Evolutionary conservation across 1,284 basidiomycete genomes (phyloP).

Genomic region (Nidula niveotomentosa): DNA sequence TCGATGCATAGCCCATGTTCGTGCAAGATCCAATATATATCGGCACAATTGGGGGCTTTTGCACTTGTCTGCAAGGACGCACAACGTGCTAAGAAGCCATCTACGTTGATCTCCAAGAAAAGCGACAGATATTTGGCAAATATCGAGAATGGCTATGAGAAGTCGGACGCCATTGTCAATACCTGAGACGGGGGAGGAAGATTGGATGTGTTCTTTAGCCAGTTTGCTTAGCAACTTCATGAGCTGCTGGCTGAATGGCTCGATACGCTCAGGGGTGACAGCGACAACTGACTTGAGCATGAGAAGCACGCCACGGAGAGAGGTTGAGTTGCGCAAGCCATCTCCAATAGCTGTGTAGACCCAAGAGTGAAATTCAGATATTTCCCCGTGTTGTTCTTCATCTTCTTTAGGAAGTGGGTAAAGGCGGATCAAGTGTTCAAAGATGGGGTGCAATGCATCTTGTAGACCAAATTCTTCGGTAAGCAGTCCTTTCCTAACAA

Average conservation of each 20-base stretch:
- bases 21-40: slow-evolving; percentile 86
- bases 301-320: slow-evolving; percentile 79
- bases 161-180: slow-evolving; percentile 64
- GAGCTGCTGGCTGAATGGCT: slow-evolving; percentile 75
- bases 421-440: slow-evolving; percentile 85
- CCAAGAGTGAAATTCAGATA: slow-evolving; percentile 79
- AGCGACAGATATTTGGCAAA: slow-evolving; percentile 65
- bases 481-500: slow-evolving; percentile 87
- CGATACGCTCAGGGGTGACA: slow-evolving; percentile 82
- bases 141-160: slow-evolving; percentile 68
- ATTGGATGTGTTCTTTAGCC: slow-evolving; percentile 85
- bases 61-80: slow-evolving; percentile 91
- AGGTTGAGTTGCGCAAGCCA: slow-evolving; percentile 73
- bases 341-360: slow-evolving; percentile 81
- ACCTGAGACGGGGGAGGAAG: slow-evolving; percentile 40
- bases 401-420: slow-evolving; percentile 84
- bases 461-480: slow-evolving; percentile 78
- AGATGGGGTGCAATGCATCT: slow-evolving; percentile 80
- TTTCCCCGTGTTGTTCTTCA: slow-evolving; percentile 62
- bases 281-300: slow-evolving; percentile 91
- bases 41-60: slow-evolving; percentile 80
- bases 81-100: slow-evolving; percentile 75
- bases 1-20: slow-evolving; percentile 87
- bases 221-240: slow-evolving; percentile 88
- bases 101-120: slow-evolving; percentile 72